Evolutionary conservation across 2,329 filamentous ascomycete genomes (phyloP).

Genomic region (Colletotrichum trifolii): DNA sequence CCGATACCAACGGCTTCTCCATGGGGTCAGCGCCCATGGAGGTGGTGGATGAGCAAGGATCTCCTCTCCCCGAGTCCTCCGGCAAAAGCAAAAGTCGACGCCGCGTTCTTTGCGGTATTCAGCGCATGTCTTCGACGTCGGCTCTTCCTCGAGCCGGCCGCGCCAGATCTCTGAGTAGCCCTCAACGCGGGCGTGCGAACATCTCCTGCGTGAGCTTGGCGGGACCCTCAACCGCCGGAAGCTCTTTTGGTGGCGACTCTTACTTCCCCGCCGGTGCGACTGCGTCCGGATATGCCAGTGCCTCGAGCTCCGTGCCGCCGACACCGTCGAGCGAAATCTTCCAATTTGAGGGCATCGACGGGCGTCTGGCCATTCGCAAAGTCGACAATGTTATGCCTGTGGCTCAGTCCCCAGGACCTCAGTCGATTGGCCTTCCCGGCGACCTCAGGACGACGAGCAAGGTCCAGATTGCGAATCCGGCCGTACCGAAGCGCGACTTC

Average conservation of each 20-base stretch:
- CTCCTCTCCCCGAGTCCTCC: slow-evolving; percentile 44
- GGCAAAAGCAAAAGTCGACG: slow-evolving; percentile 75
- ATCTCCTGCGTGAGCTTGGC: slow-evolving; percentile 67
- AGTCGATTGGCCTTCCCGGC: slow-evolving; percentile 70
- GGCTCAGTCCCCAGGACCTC: slow-evolving; percentile 46
- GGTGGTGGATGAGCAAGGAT: slow-evolving; percentile 41
- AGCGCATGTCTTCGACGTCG: slow-evolving; percentile 84
- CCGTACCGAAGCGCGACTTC: slow-evolving; percentile 45
- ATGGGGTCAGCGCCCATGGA: slow-evolving; percentile 32
- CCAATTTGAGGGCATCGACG: slow-evolving; percentile 54
- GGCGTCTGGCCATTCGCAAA: slow-evolving; percentile 64
- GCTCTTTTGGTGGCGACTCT: slow-evolving; percentile 44
- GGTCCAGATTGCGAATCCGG: slow-evolving; percentile 30
- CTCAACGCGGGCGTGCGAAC: slow-evolving; percentile 67
- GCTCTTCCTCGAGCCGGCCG: slow-evolving; percentile 74
- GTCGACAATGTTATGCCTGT: slow-evolving; percentile 60
- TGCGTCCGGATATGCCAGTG: slow-evolving; percentile 44
- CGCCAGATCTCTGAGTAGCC: slow-evolving; percentile 74
- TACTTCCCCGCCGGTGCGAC: slow-evolving; percentile 41
- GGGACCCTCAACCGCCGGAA: slow-evolving; percentile 47
- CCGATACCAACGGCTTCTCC: slow-evolving; percentile 22
- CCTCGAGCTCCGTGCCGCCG: slow-evolving; percentile 52
- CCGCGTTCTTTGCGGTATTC: slow-evolving; percentile 77
- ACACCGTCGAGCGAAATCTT: slow-evolving; percentile 54
- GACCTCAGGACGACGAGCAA: slow-evolving; percentile 55